phyloP scores from a whole-genome alignment of 176 grass and related monocot genomes.

The Oryza punctata region DNA sequence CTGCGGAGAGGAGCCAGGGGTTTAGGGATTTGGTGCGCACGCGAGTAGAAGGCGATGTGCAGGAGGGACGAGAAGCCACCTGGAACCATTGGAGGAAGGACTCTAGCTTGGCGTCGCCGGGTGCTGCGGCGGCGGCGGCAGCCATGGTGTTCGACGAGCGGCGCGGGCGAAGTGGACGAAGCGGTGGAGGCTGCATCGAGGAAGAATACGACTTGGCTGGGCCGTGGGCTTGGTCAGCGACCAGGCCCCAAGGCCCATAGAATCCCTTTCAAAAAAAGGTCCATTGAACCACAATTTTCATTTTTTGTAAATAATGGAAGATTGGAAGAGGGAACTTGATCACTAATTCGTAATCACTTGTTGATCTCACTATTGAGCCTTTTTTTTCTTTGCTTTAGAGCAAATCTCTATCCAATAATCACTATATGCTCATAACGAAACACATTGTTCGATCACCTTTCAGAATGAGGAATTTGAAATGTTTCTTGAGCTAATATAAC shows the following conservation, averaged over 20 bases:
- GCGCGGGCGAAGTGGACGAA: conserved; percentile 14
- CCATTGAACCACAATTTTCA: too few relatives aligned
- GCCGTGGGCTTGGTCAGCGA: too few relatives aligned
- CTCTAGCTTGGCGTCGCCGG: conserved; percentile 55
- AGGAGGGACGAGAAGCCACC: conserved; percentile 33
- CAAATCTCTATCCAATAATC: too few relatives aligned
- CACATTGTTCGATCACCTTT: not conserved
- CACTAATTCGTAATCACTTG: too few relatives aligned
- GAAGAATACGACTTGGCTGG: too few relatives aligned
- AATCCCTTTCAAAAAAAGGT: too few relatives aligned
- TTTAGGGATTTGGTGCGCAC: conserved; percentile 12
- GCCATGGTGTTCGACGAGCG: conserved; percentile 41
- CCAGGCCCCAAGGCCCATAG: too few relatives aligned
- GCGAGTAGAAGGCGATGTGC: not conserved
- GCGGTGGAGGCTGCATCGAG: not conserved
- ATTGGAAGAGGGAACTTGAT: too few relatives aligned
- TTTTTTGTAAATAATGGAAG: too few relatives aligned
- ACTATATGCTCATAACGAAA: too few relatives aligned
- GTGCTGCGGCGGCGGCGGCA: conserved; percentile 19
- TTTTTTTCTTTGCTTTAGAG: too few relatives aligned
- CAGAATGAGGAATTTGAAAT: not conserved
- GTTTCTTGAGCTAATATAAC: not conserved
- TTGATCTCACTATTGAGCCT: too few relatives aligned
- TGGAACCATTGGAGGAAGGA: conserved; percentile 91
- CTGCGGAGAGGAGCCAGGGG: conserved; percentile 21